Conservation (phyloP, 805 yeast genomes). For the Lipomyces kockii region DNA sequence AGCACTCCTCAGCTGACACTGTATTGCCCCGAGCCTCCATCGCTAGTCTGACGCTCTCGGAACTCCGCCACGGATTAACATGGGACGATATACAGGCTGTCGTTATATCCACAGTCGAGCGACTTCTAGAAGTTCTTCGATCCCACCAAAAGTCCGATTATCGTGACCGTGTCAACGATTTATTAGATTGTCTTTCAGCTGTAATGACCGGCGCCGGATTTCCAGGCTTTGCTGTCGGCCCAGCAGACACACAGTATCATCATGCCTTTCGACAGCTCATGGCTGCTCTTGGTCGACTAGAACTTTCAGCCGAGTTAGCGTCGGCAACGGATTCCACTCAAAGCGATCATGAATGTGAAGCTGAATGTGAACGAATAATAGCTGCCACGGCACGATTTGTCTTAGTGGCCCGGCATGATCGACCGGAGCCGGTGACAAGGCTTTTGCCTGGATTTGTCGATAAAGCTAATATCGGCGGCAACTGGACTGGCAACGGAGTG, state of each 20-base stretch:
- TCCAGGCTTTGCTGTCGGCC: conserved; percentile 23
- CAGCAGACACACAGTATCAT: conserved; percentile 9
- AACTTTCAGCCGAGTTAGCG: conserved; percentile 15
- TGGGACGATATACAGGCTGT: conserved; percentile 22
- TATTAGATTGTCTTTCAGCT: conserved; percentile 20
- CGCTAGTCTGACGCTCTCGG: neutral
- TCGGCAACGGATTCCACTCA: neutral
- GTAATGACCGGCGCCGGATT: conserved; percentile 26
- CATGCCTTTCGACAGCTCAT: conserved; percentile 19
- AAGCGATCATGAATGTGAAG: neutral
- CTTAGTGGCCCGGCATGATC: conserved; percentile 8
- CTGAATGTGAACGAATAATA: conserved; percentile 16
- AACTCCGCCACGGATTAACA: neutral
- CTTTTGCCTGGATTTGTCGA: conserved; percentile 10
- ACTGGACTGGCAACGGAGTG: conserved; percentile 19
- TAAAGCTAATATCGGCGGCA: conserved; percentile 15
- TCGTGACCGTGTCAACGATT: conserved; percentile 13
- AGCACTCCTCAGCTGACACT: neutral
- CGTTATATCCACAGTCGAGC: conserved; percentile 7
- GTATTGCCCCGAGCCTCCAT: neutral
- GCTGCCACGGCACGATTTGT: conserved; percentile 15
- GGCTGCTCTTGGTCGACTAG: conserved; percentile 22
- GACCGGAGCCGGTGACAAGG: conserved; percentile 8
- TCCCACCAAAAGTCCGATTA: conserved; percentile 2
- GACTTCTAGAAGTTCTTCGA: conserved; percentile 11